Percentiles rank a stretch among this genome's conserved stretches.
Evolutionary conservation across 2,329 filamentous ascomycete genomes (phyloP).

Genomic region (Fusarium succisae): DNA sequence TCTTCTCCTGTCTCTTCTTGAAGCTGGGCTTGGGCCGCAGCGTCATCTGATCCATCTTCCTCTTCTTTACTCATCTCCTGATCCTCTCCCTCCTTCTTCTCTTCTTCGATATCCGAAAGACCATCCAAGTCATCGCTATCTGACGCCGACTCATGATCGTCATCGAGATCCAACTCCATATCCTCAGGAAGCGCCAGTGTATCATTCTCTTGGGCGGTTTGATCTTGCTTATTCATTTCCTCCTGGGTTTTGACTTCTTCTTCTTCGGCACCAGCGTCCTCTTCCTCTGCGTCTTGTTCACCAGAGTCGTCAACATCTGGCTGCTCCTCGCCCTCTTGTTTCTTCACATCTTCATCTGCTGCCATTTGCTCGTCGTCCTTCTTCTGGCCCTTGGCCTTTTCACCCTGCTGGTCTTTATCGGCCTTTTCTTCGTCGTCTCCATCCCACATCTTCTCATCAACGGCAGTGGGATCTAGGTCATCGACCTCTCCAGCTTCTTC

Average conservation of each 20-base stretch:
- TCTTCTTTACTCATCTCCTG: slow-evolving; percentile 51
- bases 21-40: slow-evolving; percentile 50
- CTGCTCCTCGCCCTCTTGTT: slow-evolving; percentile 52
- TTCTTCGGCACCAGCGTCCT: slow-evolving; percentile 70
- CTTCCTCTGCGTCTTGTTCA: slow-evolving; percentile 61
- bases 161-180: slow-evolving; percentile 84
- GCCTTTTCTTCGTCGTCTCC: slow-evolving; percentile 81
- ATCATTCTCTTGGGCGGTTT: slow-evolving; percentile 83
- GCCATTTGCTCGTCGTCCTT: slow-evolving; percentile 70
- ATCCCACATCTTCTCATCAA: slow-evolving; percentile 99
- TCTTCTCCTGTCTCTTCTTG: slow-evolving; percentile 50
- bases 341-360: slow-evolving; percentile 66
- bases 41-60: slow-evolving; percentile 51
- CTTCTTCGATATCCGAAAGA: slow-evolving; percentile 63
- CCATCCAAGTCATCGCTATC: slow-evolving; percentile 68
- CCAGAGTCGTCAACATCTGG: slow-evolving; percentile 57
- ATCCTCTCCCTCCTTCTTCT: slow-evolving; percentile 50
- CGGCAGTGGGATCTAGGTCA: slow-evolving; percentile 85
- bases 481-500: slow-evolving; percentile 92
- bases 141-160: slow-evolving; percentile 67
- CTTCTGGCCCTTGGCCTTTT: slow-evolving; percentile 75
- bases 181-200: slow-evolving; percentile 87
- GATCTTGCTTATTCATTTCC: slow-evolving; percentile 70
- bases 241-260: slow-evolving; percentile 65
- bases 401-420: slow-evolving; percentile 82